Percentiles rank a stretch among this genome's conserved stretches.
Conservation (phyloP, 2,329 filamentous ascomycete species). For the Zasmidium angulare region DNA sequence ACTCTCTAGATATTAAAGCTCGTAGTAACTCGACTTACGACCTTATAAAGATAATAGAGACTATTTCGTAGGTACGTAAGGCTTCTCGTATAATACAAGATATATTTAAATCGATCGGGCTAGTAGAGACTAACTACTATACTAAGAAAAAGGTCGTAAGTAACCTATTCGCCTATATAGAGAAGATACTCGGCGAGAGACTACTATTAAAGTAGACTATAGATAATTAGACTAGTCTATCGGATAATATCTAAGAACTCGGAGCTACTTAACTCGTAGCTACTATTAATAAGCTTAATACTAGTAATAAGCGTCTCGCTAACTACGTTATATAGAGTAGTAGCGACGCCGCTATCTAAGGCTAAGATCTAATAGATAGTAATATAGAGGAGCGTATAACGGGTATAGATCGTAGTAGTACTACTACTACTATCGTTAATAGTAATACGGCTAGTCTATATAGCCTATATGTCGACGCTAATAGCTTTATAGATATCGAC, state of each 20-base stretch:
- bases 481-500: background rate
- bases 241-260: background rate
- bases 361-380: background rate
- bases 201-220: background rate
- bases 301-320: background rate
- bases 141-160: slow-evolving; percentile 1
- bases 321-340: background rate
- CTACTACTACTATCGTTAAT: background rate
- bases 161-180: background rate
- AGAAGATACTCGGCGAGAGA: background rate
- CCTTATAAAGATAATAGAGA: background rate
- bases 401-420: background rate
- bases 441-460: background rate
- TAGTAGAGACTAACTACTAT: slow-evolving; percentile 4
- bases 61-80: background rate
- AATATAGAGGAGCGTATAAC: background rate
- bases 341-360: background rate
- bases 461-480: background rate
- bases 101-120: background rate
- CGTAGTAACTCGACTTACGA: slow-evolving; percentile 3
- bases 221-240: background rate
- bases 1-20: slow-evolving; percentile 1
- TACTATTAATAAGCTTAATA: background rate
- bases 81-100: background rate
- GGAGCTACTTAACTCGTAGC: background rate